phyloP scores from a whole-genome alignment of 2,329 filamentous ascomycete species.

The Phyllosticta citrichinensis region DNA sequence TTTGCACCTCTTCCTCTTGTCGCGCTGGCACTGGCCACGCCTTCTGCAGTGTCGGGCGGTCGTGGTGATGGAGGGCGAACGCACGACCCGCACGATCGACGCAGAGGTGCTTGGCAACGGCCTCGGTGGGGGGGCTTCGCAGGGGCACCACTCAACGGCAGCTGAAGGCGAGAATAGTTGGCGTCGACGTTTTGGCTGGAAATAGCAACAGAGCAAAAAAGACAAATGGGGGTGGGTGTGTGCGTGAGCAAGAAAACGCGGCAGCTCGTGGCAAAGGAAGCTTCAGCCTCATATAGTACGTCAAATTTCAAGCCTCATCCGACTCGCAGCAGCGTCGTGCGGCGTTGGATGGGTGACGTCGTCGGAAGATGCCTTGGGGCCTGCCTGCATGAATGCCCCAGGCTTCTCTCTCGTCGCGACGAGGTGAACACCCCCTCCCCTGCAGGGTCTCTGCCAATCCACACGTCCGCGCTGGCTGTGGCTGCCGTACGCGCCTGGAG shows the following conservation, averaged over 20 bases:
- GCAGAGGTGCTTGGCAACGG: background rate
- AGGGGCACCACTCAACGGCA: background rate
- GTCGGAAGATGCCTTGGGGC: background rate
- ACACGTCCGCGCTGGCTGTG: background rate
- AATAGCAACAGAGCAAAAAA: background rate
- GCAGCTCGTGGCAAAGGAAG: background rate
- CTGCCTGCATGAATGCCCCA: background rate
- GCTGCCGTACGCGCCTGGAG: background rate
- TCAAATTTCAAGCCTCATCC: background rate
- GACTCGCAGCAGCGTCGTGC: background rate
- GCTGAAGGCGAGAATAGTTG: background rate
- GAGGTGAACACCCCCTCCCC: too few species aligned
- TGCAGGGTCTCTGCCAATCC: background rate
- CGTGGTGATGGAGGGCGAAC: background rate
- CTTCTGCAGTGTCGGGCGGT: background rate
- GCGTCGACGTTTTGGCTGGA: background rate
- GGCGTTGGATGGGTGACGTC: background rate
- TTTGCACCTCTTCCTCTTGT: background rate
- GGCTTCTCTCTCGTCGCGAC: background rate
- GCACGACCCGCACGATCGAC: background rate
- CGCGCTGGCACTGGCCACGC: background rate
- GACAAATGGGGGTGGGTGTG: background rate
- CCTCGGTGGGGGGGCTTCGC: background rate
- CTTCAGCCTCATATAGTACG: background rate
- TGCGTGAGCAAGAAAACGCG: background rate